Evolutionary conservation across 164 flowering plant genomes (phyloP), one percentile per base, ranked within the genome.

Genomic region (Nymphaea colorata): DNA sequence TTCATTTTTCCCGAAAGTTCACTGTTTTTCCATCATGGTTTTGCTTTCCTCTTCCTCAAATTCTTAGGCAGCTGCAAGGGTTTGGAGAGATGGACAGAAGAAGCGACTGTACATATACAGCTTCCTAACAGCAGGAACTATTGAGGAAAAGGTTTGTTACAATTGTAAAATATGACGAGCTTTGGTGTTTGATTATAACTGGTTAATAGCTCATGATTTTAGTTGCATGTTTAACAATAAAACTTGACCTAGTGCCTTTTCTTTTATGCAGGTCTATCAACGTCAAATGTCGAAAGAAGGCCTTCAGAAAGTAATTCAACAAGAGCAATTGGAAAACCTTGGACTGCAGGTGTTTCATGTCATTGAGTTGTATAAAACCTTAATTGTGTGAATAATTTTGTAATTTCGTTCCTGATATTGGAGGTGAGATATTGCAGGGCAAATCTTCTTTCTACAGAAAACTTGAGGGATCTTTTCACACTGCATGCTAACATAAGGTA

Each of bases 231-330:
- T 10, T 45, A 45, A 45, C 10, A 45, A 10, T 45, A 10, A 45
- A 45, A 45, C 36, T 0, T 45, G 10, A 45, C 7, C 53, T 45
- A 45, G 61, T 59, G 17, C 36, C 8, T 15, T 5, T 61, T 7
- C n/a, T 66, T 64, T 66, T 72, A 61, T 70, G 64, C 72, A 92
- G 99, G 99, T 90, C 3, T 95, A 83, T 84, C 98, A 95, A 81
- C 99, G 97, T 66, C 99, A 95, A 70, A 90, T 95, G 96, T 92
- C 99, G 59, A 95, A 95, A 82, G 99, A 91, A 85, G 99, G 99
- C 71, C 94, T 95, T 68, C 99, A 92, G 78, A 92, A 92, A 78
- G 97, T 95, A 65, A 95, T 95, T 76, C 99, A 95, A 75, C 84
- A 79, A 66, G 99, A 92, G 73, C 85, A 85, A 70, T 72, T 59